phyloP scores from a whole-genome alignment of 2,329 filamentous ascomycete species.

The Zymoseptoria passerinii region DNA sequence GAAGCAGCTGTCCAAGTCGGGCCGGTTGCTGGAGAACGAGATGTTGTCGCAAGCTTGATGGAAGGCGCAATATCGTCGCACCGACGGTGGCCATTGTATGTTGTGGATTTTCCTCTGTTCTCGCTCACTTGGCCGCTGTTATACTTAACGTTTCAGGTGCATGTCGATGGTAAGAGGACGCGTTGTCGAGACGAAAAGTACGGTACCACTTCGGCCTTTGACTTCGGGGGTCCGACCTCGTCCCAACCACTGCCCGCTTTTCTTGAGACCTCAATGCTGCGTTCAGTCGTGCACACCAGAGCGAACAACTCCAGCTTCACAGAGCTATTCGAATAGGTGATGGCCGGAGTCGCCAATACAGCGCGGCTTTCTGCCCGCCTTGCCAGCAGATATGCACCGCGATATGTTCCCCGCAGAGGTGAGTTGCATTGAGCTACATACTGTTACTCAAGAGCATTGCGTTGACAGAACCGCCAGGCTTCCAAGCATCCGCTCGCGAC shows the following conservation, averaged over 20 bases:
- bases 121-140: background rate
- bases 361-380: slow-evolving; percentile 24
- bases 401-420: slow-evolving; percentile 21
- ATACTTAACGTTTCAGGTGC: background rate
- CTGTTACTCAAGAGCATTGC: background rate
- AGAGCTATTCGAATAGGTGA: slow-evolving; percentile 3
- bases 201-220: background rate
- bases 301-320: slow-evolving; percentile 3
- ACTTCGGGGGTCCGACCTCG: background rate
- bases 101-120: background rate
- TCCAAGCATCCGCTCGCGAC: slow-evolving; percentile 20
- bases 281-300: background rate
- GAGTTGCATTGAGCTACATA: slow-evolving; percentile 3
- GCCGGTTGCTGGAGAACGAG: slow-evolving; percentile 3
- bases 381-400: slow-evolving; percentile 22
- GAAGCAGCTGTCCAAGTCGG: background rate
- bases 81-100: slow-evolving; percentile 9
- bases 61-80: slow-evolving; percentile 15
- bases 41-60: slow-evolving; percentile 15
- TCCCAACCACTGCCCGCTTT: slow-evolving; percentile 16
- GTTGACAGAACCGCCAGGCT: slow-evolving; percentile 16
- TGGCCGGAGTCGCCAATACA: slow-evolving; percentile 25
- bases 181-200: background rate
- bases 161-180: background rate
- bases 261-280: background rate